Evolutionary conservation across 108 stramenopile genomes (phyloP).

Genomic region (Pelagomonas calceolata): DNA sequence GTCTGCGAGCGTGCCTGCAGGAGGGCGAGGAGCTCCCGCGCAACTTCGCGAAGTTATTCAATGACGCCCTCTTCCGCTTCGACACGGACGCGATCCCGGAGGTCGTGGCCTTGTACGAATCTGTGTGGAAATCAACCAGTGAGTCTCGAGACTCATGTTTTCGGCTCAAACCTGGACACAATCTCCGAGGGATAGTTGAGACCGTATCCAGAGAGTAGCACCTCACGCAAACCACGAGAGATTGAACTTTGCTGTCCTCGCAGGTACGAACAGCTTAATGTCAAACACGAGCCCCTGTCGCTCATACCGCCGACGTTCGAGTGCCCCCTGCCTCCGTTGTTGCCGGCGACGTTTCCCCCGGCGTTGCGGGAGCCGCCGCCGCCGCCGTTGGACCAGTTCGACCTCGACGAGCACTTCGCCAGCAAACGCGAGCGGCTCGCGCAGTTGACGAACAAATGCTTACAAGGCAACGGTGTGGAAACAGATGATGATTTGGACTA

Average conservation of each 20-base stretch:
- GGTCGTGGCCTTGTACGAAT: constrained; percentile 56
- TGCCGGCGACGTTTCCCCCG: constrained; percentile 57
- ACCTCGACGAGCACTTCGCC: constrained; percentile 72
- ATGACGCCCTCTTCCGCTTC: constrained; percentile 54
- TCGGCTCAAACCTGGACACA: too few species aligned
- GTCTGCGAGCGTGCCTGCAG: constrained; percentile 58
- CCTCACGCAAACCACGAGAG: too few species aligned
- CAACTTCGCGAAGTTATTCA: constrained; percentile 58
- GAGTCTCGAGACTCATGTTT: too few species aligned
- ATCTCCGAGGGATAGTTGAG: too few species aligned
- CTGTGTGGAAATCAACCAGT: too few species aligned
- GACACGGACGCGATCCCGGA: constrained; percentile 53
- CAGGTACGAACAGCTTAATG: constrained; percentile 37
- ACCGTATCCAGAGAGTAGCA: too few species aligned
- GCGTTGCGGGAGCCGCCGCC: constrained; percentile 48
- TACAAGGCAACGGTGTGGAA: background rate
- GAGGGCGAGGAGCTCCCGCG: constrained; percentile 57
- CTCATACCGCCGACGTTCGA: constrained; percentile 66
- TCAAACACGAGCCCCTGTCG: constrained; percentile 59
- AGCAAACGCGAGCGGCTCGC: constrained; percentile 50
- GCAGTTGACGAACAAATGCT: constrained; percentile 61
- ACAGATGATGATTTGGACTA: constrained; percentile 43
- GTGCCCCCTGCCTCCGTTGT: constrained; percentile 58
- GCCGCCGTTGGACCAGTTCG: constrained; percentile 69
- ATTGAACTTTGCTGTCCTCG: too few species aligned